A percentile compares a stretch with the other conserved stretches of the same genome.
These are phyloP conservation scores for Penicillium palitans DNA, from an alignment of 2,329 filamentous ascomycete genomes.

Conservation along the genomic window DNA sequence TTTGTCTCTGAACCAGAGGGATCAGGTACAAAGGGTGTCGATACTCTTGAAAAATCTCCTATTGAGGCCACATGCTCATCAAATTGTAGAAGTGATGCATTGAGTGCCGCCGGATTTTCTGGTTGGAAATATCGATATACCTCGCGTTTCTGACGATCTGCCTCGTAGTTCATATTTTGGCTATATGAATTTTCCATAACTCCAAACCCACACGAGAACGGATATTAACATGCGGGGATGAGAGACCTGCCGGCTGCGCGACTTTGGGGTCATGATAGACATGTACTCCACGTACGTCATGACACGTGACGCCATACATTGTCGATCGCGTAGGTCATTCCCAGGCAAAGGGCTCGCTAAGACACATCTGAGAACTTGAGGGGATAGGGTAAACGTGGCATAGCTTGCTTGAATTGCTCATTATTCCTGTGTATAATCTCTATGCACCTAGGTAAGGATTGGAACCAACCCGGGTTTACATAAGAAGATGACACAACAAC, in stretches of 20 bases:
- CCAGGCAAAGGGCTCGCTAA: not conserved
- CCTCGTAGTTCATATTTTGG: constrained; percentile 4
- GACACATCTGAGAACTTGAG: not conserved
- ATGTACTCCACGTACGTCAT: not conserved
- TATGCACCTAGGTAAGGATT: not conserved
- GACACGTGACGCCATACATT: not conserved
- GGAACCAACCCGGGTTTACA: not conserved
- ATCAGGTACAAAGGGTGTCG: not conserved
- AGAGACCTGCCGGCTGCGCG: not conserved
- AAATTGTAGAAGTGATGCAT: not conserved
- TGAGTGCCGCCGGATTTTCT: constrained; percentile 11
- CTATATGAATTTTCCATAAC: not conserved
- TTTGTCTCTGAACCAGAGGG: not conserved
- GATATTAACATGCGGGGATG: not conserved
- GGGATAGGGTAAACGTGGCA: not conserved
- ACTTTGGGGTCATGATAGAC: not conserved
- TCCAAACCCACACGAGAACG: not conserved
- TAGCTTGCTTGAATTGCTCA: not conserved
- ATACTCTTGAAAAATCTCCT: not conserved
- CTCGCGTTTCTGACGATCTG: constrained; percentile 18
- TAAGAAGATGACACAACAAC: not conserved
- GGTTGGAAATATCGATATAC: constrained; percentile 22
- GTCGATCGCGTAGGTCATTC: not conserved
- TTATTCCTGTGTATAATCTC: not conserved
- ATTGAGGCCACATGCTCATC: constrained; percentile 1